A percentile compares a stretch with the other conserved stretches of the same genome.
Conservation (phyloP, 2,329 filamentous ascomycete genomes). For the Fusarium redolens region DNA sequence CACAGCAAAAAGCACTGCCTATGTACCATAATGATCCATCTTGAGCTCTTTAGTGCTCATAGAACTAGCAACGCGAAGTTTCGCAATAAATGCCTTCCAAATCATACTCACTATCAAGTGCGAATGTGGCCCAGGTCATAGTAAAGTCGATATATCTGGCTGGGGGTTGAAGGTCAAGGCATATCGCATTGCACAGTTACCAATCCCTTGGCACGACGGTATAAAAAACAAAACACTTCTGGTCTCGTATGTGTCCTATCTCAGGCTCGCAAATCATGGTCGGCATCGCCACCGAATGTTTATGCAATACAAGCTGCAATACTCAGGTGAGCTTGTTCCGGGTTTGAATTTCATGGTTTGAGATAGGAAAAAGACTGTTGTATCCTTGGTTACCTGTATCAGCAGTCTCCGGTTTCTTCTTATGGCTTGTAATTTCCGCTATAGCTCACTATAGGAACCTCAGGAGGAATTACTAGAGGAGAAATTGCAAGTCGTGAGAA, state of each 20-base stretch:
- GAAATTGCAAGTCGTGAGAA: background rate
- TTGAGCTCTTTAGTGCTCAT: accelerated
- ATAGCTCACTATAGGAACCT: background rate
- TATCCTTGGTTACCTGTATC: accelerated
- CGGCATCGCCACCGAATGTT: no score
- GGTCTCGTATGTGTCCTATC: background rate
- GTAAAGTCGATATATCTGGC: accelerated
- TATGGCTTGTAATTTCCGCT: background rate
- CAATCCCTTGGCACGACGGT: accelerated
- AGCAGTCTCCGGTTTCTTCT: no score
- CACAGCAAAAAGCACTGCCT: accelerated
- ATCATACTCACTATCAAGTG: no score
- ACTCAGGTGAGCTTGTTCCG: accelerated
- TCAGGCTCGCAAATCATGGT: background rate
- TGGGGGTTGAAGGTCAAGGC: no score
- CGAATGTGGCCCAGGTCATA: no score
- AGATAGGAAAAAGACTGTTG: accelerated
- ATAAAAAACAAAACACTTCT: accelerated
- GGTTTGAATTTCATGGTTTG: background rate
- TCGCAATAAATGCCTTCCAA: background rate
- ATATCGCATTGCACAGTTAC: background rate
- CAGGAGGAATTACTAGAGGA: background rate
- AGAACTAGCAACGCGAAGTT: background rate
- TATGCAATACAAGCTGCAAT: no score
- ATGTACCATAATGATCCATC: no score